These are phyloP conservation scores for Sphaerostilbella broomeana DNA, from an alignment of 2,329 filamentous ascomycete genomes.

Conservation along the genomic window DNA sequence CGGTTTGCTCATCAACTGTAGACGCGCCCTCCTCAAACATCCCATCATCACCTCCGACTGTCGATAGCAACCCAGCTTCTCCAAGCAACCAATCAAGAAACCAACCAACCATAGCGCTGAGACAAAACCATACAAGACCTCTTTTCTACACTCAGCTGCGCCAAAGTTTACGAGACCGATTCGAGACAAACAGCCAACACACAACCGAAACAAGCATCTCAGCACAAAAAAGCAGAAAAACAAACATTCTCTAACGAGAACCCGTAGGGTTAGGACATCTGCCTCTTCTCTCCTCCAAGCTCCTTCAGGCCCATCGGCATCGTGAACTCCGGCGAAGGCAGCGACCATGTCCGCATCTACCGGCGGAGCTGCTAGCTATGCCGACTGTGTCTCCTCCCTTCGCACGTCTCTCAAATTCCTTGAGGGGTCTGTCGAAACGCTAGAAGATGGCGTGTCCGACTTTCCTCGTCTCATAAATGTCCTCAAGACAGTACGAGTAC, in stretches of 20 bases:
- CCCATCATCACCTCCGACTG: too few species aligned
- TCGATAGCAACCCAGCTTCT: too few species aligned
- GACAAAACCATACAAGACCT: too few species aligned
- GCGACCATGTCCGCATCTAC: slow-evolving; percentile 20
- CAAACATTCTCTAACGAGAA: slow-evolving; percentile 10
- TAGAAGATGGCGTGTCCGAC: slow-evolving; percentile 51
- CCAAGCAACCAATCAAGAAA: too few species aligned
- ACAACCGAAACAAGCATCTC: not conserved
- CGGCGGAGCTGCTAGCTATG: slow-evolving; percentile 35
- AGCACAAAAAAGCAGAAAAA: slow-evolving; percentile 1
- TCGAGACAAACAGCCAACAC: slow-evolving; percentile 5
- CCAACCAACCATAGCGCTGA: too few species aligned
- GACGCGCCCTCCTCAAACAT: too few species aligned
- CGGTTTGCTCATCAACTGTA: too few species aligned
- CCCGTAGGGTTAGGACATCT: slow-evolving; percentile 1
- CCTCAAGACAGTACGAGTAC: slow-evolving; percentile 51
- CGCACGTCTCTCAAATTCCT: slow-evolving; percentile 55
- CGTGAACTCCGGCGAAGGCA: slow-evolving; percentile 14
- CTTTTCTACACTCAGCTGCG: too few species aligned
- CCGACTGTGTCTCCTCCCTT: slow-evolving; percentile 53
- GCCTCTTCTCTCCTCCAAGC: slow-evolving; percentile 1
- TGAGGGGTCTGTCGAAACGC: slow-evolving; percentile 52
- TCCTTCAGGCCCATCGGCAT: slow-evolving; percentile 10
- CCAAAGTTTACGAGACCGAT: not conserved
- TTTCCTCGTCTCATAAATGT: slow-evolving; percentile 50